These are phyloP conservation scores for Ganoderma lucidum DNA, from an alignment of 1,284 basidiomycete genomes.

Conservation along the genomic window DNA sequence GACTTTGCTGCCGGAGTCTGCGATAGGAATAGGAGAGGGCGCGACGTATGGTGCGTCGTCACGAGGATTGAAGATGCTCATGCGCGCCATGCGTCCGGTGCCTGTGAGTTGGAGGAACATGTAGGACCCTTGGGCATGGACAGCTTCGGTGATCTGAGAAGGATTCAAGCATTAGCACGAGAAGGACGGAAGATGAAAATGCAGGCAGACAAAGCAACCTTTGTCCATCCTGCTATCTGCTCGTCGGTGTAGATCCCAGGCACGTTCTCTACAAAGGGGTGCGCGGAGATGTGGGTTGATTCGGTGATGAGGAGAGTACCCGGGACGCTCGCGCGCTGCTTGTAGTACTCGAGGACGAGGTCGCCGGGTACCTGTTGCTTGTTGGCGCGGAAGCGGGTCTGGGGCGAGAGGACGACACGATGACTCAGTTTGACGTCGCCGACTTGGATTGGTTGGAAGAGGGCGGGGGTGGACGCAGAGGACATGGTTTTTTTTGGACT, in stretches of 20 bases:
- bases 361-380: conserved; percentile 38
- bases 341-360: conserved; percentile 53
- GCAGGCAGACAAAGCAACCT: conserved; percentile 36
- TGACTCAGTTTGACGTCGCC: conserved; percentile 52
- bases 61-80: conserved; percentile 36
- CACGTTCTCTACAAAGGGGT: conserved; percentile 44
- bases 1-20: background rate
- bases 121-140: conserved; percentile 15
- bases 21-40: conserved; percentile 46
- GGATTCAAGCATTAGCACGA: background rate
- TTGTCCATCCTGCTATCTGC: conserved; percentile 57
- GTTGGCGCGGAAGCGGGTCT: conserved; percentile 50
- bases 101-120: conserved; percentile 59
- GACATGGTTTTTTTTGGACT: background rate
- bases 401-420: conserved; percentile 56
- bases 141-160: conserved; percentile 10
- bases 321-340: conserved; percentile 50
- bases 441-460: conserved; percentile 55
- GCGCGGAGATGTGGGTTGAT: conserved; percentile 51
- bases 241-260: conserved; percentile 54
- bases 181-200: background rate
- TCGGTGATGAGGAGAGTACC: conserved; percentile 61
- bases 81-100: conserved; percentile 48
- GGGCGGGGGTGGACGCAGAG: conserved; percentile 31
- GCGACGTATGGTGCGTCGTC: conserved; percentile 38